phyloP scores from a whole-genome alignment of 2,329 filamentous ascomycete genomes.

The Neonectria hederae region DNA sequence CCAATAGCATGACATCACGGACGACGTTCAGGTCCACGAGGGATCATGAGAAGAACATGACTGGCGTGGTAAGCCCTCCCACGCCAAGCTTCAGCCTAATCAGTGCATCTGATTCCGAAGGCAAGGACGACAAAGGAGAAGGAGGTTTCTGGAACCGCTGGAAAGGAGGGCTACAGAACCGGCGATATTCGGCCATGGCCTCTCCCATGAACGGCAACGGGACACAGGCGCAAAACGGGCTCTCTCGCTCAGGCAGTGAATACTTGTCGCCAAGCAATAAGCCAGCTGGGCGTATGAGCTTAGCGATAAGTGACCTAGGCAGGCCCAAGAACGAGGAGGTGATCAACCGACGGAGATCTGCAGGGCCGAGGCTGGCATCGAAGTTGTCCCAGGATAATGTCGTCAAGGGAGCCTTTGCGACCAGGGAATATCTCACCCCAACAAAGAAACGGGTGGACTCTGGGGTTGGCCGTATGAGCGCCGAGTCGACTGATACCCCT shows the following conservation, averaged over 20 bases:
- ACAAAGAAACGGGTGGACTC: constrained; percentile 48
- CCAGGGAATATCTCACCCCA: constrained; percentile 28
- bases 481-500: constrained; percentile 39
- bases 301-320: constrained; percentile 43
- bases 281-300: constrained; percentile 43
- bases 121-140: constrained; percentile 54
- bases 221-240: constrained; percentile 16
- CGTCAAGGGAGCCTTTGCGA: constrained; percentile 31
- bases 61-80: constrained; percentile 52
- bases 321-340: constrained; percentile 40
- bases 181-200: constrained; percentile 44
- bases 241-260: constrained; percentile 50
- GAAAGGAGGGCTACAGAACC: constrained; percentile 53
- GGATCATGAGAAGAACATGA: constrained; percentile 39
- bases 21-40: constrained; percentile 39
- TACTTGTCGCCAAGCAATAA: constrained; percentile 48
- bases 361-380: constrained; percentile 36
- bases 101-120: constrained; percentile 46
- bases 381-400: constrained; percentile 36
- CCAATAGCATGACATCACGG: constrained; percentile 45
- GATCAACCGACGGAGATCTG: constrained; percentile 44
- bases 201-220: constrained; percentile 33
- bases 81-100: constrained; percentile 66
- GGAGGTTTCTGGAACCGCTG: constrained; percentile 68
- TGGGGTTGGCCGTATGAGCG: constrained; percentile 46